Base-by-base conservation (phyloP, 2,329 filamentous ascomycete species). In the Colletotrichum sp. region DNA sequence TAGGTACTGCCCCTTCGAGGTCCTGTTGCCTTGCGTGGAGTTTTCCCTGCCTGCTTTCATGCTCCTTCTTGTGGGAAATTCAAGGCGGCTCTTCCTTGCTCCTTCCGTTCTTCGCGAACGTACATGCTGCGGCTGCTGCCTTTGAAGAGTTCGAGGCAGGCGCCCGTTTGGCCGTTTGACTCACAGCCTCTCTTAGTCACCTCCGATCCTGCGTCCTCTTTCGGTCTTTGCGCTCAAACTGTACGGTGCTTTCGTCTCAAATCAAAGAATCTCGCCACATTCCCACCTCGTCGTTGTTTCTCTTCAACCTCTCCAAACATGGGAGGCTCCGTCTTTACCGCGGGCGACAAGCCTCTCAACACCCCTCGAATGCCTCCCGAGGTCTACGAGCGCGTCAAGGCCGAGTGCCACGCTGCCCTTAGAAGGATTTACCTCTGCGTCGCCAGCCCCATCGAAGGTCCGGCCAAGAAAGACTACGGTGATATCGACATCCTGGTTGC, bases 401-500 rank as follows among this genome's bases (percentile, higher is more conserved):
- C 82, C 0, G 80, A 85, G 1, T 90, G 89, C 76, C 85, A 88
- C 30, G 72, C 80, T 0, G 82, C 88, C 3, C 88, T 95, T 0
- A 82, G 84, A 2, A 79, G 85, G 2, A 83, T 93, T 5, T 95
- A 91, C 79, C 70, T 84, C 0, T 85, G 85, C 9, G 91, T 94
- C 6, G 89, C 87, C 1, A 88, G 89, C 0, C 92, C 94, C 0
- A 90, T 93, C 32, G 93, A 95, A 78, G 93, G 91, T 0, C 94
- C 95, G 0, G 92, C 82, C 2, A 97, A 97, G 83, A 57, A 78
- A 0, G 90, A 92, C 79, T 90, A 92, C 80, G 95, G 95, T 24
- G 95, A 97, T 78, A 85, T 98, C 49, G 95, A 97, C 83, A 87
- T 96, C 75, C 83, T 95, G 2, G 88, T 95, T 2, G 85, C 86